phyloP scores from a whole-genome alignment of 768 basidiomycete genomes.

The Leccinum boreale region DNA sequence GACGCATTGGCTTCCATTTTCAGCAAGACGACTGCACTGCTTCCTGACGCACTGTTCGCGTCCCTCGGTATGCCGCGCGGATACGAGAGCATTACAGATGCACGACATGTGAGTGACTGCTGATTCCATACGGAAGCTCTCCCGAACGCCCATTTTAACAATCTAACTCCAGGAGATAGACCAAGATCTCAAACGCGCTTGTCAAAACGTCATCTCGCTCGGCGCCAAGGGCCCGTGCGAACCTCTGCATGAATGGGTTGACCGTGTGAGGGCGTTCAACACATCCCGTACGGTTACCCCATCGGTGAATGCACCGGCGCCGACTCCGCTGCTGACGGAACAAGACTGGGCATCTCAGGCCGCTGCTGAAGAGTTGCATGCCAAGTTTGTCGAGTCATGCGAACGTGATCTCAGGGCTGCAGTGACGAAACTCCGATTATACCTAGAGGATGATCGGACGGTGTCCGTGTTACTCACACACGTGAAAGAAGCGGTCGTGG shows the following conservation, averaged over 20 bases:
- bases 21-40: constrained; percentile 35
- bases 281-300: constrained; percentile 18
- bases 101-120: constrained; percentile 56
- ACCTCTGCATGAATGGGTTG: constrained; percentile 63
- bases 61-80: constrained; percentile 63
- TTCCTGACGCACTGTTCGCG: constrained; percentile 68
- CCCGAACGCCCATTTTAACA: background rate
- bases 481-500: constrained; percentile 68
- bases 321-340: constrained; percentile 28
- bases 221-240: constrained; percentile 56
- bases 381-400: constrained; percentile 51
- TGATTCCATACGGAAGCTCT: background rate
- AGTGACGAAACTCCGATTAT: constrained; percentile 64
- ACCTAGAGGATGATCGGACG: constrained; percentile 78
- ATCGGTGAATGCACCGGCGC: constrained; percentile 15
- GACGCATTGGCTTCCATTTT: constrained; percentile 32
- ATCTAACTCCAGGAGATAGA: constrained; percentile 69
- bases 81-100: constrained; percentile 63
- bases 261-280: constrained; percentile 41
- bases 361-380: constrained; percentile 47
- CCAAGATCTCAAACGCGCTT: constrained; percentile 76
- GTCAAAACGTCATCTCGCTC: constrained; percentile 76
- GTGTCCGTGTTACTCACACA: constrained; percentile 76
- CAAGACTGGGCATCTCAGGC: constrained; percentile 53
- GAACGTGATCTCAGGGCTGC: constrained; percentile 52